These are phyloP conservation scores for Sugiyamaella paludigena DNA, from an alignment of 1,139 yeast species.

Conservation along the genomic window DNA sequence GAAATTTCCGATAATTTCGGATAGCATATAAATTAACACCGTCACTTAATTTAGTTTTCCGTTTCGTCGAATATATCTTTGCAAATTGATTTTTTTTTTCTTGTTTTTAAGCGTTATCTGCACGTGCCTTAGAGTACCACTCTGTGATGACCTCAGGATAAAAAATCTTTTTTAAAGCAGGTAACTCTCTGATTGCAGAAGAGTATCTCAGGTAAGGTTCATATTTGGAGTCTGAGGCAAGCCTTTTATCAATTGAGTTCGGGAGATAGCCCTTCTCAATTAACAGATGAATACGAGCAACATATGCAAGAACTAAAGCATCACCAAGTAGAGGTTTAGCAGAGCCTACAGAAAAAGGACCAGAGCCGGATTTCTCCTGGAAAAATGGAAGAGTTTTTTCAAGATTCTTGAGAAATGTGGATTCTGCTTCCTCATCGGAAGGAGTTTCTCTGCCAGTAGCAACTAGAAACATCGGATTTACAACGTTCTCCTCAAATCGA, in stretches of 20 bases:
- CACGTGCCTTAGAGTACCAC: neutral
- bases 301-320: conserved; percentile 15
- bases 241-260: conserved; percentile 8
- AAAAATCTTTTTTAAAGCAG: conserved; percentile 18
- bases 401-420: conserved; percentile 14
- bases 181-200: conserved; percentile 12
- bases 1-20: too few species aligned
- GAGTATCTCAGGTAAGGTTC: conserved; percentile 13
- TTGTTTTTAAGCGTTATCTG: too few species aligned
- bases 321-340: conserved; percentile 16
- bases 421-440: conserved; percentile 11
- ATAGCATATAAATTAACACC: too few species aligned
- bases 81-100: too few species aligned
- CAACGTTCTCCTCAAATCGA: conserved; percentile 24
- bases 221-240: conserved; percentile 17
- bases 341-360: conserved; percentile 17
- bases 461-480: conserved; percentile 5
- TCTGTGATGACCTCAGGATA: neutral
- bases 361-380: conserved; percentile 10
- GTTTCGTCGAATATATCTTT: too few species aligned
- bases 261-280: conserved; percentile 17
- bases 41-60: too few species aligned
- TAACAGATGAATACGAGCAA: conserved; percentile 15
- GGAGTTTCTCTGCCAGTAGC: conserved; percentile 5
- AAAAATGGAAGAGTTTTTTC: conserved; percentile 17